Conservation (phyloP, 805 yeast genomes). For the Cephaloascus albidus region DNA sequence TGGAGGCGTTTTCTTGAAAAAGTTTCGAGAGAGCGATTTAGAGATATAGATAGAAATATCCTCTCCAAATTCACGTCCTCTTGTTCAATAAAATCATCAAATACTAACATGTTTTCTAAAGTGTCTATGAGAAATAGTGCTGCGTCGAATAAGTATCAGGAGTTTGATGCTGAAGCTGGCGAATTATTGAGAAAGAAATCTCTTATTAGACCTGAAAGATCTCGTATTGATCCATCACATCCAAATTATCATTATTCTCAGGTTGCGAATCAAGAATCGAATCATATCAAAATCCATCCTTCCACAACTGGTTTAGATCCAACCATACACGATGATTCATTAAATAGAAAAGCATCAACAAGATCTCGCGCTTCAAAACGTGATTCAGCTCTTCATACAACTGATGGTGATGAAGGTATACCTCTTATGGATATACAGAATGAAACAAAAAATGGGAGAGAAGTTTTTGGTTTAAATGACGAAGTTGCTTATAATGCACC, state of each 20-base stretch:
- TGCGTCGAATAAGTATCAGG: slow-evolving; percentile 7
- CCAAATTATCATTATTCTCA: slow-evolving; percentile 75
- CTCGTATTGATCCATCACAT: slow-evolving; percentile 52
- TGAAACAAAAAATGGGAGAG: slow-evolving; percentile 25
- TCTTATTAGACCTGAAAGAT: slow-evolving; percentile 79
- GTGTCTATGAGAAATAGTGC: slow-evolving; percentile 5
- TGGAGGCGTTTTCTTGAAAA: too few species aligned
- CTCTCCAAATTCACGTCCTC: too few species aligned
- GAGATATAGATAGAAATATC: too few species aligned
- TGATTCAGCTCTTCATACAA: not conserved
- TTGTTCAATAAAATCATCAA: too few species aligned
- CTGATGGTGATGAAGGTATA: slow-evolving; percentile 25
- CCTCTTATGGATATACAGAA: slow-evolving; percentile 30
- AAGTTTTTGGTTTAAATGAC: slow-evolving; percentile 53
- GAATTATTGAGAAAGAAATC: slow-evolving; percentile 48
- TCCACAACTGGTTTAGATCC: slow-evolving; percentile 70
- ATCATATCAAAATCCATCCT: slow-evolving; percentile 56
- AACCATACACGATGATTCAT: slow-evolving; percentile 7
- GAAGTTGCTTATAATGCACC: slow-evolving; percentile 27
- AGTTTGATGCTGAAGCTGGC: slow-evolving; percentile 19
- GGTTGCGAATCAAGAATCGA: slow-evolving; percentile 56
- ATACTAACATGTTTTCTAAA: not conserved
- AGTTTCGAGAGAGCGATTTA: too few species aligned
- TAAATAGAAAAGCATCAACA: not conserved
- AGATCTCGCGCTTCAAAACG: not conserved